phyloP scores from a whole-genome alignment of 2,329 filamentous ascomycete genomes.

The Diaporthe ampelina region DNA sequence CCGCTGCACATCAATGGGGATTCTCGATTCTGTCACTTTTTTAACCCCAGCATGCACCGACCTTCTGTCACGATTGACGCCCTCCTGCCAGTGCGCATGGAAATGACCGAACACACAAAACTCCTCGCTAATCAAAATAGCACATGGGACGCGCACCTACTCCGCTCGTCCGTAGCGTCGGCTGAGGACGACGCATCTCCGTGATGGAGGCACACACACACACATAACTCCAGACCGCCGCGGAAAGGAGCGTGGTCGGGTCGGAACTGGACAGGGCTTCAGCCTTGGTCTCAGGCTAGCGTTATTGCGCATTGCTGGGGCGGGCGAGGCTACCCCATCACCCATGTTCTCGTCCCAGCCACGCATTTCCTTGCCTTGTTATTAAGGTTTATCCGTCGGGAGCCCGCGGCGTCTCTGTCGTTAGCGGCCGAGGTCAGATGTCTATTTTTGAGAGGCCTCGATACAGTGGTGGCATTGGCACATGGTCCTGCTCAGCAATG shows the following conservation, averaged over 20 bases:
- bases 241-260: background rate
- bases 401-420: constrained; percentile 5
- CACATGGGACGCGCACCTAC: constrained; percentile 1
- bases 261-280: constrained; percentile 15
- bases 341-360: background rate
- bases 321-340: background rate
- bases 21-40: constrained; percentile 21
- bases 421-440: background rate
- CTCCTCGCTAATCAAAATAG: constrained; percentile 38
- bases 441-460: constrained; percentile 19
- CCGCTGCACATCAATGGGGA: constrained; percentile 7
- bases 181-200: constrained; percentile 22
- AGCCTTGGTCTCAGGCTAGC: constrained; percentile 10
- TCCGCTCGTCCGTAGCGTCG: constrained; percentile 23
- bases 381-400: constrained; percentile 22
- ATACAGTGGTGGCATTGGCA: constrained; percentile 10
- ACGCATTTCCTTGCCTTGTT: constrained; percentile 14
- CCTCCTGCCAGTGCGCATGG: constrained; percentile 31
- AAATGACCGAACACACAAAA: constrained; percentile 36
- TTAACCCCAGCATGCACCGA: background rate
- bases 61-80: constrained; percentile 25
- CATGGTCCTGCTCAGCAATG: constrained; percentile 7
- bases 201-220: constrained; percentile 15
- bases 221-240: background rate
- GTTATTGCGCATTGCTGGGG: constrained; percentile 22